These are phyloP conservation scores for Aristolochia fimbriata DNA, from an alignment of 164 flowering plant genomes.

Conservation along the genomic window DNA sequence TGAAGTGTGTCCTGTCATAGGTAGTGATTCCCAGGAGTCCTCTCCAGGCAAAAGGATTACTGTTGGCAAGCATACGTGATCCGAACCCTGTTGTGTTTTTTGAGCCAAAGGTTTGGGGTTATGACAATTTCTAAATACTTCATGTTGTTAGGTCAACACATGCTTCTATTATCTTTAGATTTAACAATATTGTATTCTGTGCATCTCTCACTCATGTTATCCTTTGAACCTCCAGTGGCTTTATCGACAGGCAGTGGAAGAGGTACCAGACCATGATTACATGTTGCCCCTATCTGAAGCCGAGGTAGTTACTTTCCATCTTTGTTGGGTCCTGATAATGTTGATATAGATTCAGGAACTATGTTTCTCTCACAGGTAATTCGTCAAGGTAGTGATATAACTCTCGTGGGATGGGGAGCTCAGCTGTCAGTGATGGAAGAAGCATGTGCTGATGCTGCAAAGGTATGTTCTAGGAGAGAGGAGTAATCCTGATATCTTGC, in stretches of 20 bases:
- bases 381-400: conserved; percentile 77
- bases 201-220: not conserved
- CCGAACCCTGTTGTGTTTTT: conserved; percentile 87
- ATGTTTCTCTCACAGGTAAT: conserved; percentile 40
- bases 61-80: conserved; percentile 81
- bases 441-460: conserved; percentile 81
- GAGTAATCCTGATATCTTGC: too few species aligned
- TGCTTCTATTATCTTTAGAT: not conserved
- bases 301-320: conserved; percentile 45
- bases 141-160: not conserved
- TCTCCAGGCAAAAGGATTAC: conserved; percentile 84
- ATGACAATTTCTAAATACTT: not conserved
- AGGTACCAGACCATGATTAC: conserved; percentile 88
- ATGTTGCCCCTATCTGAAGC: conserved; percentile 90
- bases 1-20: conserved; percentile 19
- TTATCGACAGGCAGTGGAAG: conserved; percentile 89
- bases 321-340: too few species aligned
- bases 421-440: conserved; percentile 83
- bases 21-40: conserved; percentile 98
- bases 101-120: conserved; percentile 72
- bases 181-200: not conserved
- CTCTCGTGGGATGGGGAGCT: conserved; percentile 99
- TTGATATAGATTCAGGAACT: too few species aligned
- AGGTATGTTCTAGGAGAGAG: conserved; percentile 26
- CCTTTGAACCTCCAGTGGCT: conserved; percentile 61